Percentiles rank a stretch among this genome's conserved stretches.
Conservation (phyloP, 2,329 filamentous ascomycete genomes). For the Epichloe gansuensis region DNA sequence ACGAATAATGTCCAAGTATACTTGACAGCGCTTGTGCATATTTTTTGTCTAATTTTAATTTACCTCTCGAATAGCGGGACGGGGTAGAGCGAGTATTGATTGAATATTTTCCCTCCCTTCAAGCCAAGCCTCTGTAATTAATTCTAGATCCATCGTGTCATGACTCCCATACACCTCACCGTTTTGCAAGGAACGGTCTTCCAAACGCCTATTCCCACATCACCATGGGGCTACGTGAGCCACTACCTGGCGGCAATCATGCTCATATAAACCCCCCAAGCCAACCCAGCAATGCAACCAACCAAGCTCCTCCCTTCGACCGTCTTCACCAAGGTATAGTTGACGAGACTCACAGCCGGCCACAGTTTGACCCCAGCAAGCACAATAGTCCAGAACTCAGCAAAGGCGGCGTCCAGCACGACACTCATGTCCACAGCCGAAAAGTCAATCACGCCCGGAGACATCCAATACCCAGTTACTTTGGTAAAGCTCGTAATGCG, state of each 20-base stretch:
- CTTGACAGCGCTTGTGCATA: background rate
- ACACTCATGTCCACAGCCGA: slow-evolving; percentile 29
- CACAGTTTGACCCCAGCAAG: slow-evolving; percentile 57
- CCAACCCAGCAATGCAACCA: slow-evolving; percentile 57
- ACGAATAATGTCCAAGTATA: background rate
- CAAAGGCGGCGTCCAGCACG: slow-evolving; percentile 30
- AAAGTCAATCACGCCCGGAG: slow-evolving; percentile 30
- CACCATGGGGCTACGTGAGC: background rate
- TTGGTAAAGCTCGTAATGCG: slow-evolving; percentile 24
- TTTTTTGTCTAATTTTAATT: background rate
- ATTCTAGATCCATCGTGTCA: too few species aligned
- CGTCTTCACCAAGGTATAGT: slow-evolving; percentile 57
- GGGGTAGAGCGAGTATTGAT: background rate
- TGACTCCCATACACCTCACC: background rate
- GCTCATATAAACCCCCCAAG: slow-evolving; percentile 66
- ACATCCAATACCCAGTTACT: slow-evolving; percentile 22
- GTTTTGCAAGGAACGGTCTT: background rate
- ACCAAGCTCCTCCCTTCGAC: slow-evolving; percentile 58
- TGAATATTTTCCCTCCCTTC: background rate
- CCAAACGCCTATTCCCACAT: background rate
- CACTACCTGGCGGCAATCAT: slow-evolving; percentile 31
- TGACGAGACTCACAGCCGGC: slow-evolving; percentile 55
- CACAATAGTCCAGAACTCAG: slow-evolving; percentile 53
- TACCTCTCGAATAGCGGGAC: background rate
- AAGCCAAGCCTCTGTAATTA: too few species aligned